A percentile compares a stretch with the other conserved stretches of the same genome.
These are phyloP conservation scores for Salix exigua DNA, from an alignment of 345 rosid genomes.

Conservation along the genomic window DNA sequence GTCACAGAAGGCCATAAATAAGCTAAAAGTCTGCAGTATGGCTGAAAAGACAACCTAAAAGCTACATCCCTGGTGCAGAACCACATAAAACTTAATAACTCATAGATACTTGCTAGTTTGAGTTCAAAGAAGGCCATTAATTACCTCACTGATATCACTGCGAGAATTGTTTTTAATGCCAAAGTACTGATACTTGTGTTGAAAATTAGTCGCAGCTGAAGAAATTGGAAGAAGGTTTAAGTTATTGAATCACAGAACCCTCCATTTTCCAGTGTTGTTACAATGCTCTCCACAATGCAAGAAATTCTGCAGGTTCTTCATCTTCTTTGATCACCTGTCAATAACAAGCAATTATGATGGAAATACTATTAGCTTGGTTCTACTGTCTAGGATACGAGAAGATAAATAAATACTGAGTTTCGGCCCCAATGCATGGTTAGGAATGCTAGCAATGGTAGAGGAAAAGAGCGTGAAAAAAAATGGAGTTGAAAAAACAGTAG, in stretches of 20 bases:
- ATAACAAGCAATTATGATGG: constrained; percentile 4
- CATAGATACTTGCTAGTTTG: neutral
- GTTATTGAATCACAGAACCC: constrained; percentile 20
- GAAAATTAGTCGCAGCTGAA: constrained; percentile 15
- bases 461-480: neutral
- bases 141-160: constrained; percentile 35
- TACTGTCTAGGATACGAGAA: neutral
- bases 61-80: neutral
- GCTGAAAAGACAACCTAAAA: neutral
- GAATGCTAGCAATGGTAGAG: neutral
- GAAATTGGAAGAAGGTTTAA: constrained; percentile 15
- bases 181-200: neutral
- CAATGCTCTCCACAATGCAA: constrained; percentile 45
- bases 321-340: constrained; percentile 72
- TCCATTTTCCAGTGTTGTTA: constrained; percentile 29
- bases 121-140: neutral
- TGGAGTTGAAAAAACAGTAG: neutral
- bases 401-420: neutral
- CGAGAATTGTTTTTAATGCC: constrained; percentile 18
- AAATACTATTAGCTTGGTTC: constrained; percentile 4
- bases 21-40: neutral
- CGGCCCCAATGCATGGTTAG: neutral
- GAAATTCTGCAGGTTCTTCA: constrained; percentile 74
- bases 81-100: neutral
- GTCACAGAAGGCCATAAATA: too few relatives aligned